Evolutionary conservation across 169 alveolate genomes (phyloP).

Genomic region (Babesia bigemina): DNA sequence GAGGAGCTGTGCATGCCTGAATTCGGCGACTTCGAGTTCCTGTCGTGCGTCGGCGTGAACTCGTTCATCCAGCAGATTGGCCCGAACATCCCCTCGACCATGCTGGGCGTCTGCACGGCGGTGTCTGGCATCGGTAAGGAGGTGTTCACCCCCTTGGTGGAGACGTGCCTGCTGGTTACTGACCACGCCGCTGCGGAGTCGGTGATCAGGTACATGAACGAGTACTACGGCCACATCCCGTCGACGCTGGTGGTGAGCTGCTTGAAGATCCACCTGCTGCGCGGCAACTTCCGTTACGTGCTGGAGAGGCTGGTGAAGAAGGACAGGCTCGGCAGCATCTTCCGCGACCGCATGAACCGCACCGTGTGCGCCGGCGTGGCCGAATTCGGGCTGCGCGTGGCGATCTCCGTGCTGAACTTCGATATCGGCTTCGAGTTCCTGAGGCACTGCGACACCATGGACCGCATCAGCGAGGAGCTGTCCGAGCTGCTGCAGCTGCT

Average conservation of each 20-base stretch:
- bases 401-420: slow-evolving; percentile 35
- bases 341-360: slow-evolving; percentile 23
- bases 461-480: slow-evolving; percentile 46
- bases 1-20: slow-evolving; percentile 19
- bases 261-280: slow-evolving; percentile 27
- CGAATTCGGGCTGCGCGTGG: slow-evolving; percentile 44
- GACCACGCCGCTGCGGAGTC: slow-evolving; percentile 53
- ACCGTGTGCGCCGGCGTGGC: background rate
- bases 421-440: slow-evolving; percentile 31
- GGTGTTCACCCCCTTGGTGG: slow-evolving; percentile 58
- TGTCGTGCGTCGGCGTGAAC: slow-evolving; percentile 35
- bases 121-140: slow-evolving; percentile 45
- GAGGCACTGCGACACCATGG: slow-evolving; percentile 25
- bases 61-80: slow-evolving; percentile 24
- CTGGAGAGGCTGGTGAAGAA: slow-evolving; percentile 23
- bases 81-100: background rate
- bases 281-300: slow-evolving; percentile 46
- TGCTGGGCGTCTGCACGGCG: slow-evolving; percentile 21
- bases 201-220: slow-evolving; percentile 53
- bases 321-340: background rate
- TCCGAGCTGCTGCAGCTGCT: slow-evolving; percentile 31
- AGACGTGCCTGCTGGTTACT: slow-evolving; percentile 52
- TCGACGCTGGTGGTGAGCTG: slow-evolving; percentile 23
- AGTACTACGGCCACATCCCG: slow-evolving; percentile 58
- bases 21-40: slow-evolving; percentile 43